Evolutionary conservation across 2,329 filamentous ascomycete species (phyloP).

Genomic region (Nemania bipapillata): DNA sequence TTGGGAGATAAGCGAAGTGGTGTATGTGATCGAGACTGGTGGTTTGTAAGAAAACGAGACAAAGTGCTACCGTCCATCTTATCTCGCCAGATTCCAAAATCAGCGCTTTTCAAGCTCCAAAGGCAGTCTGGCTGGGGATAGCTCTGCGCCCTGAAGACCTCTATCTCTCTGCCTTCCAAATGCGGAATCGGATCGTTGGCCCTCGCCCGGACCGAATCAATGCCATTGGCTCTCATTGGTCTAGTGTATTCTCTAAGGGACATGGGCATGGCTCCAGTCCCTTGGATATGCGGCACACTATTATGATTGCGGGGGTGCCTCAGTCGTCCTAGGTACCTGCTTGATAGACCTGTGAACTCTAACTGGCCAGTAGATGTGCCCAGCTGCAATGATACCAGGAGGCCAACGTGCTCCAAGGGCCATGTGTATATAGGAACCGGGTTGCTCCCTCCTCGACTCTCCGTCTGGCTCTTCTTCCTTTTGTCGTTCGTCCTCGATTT

Average conservation of each 20-base stretch:
- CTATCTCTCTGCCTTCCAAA: slow-evolving; percentile 35
- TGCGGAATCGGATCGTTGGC: slow-evolving; percentile 28
- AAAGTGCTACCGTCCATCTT: slow-evolving; percentile 10
- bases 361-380: slow-evolving; percentile 1
- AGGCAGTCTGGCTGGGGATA: neutral
- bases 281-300: slow-evolving; percentile 26
- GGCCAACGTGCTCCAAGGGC: neutral
- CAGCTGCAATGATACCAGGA: neutral
- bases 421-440: slow-evolving; percentile 32
- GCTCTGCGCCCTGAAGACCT: neutral
- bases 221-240: slow-evolving; percentile 15
- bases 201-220: slow-evolving; percentile 16
- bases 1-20: neutral
- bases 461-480: neutral
- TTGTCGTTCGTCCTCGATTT: slow-evolving; percentile 9
- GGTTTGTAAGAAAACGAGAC: neutral
- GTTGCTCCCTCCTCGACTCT: slow-evolving; percentile 21
- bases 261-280: slow-evolving; percentile 25
- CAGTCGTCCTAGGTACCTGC: slow-evolving; percentile 12
- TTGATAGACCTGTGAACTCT: slow-evolving; percentile 11
- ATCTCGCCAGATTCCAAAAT: slow-evolving; percentile 2
- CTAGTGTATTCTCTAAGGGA: neutral
- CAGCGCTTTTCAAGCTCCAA: neutral
- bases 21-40: neutral
- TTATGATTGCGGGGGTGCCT: slow-evolving; percentile 13